phyloP scores from a whole-genome alignment of 2,329 filamentous ascomycete species.

The Pseudogymnoascus verrucosus region DNA sequence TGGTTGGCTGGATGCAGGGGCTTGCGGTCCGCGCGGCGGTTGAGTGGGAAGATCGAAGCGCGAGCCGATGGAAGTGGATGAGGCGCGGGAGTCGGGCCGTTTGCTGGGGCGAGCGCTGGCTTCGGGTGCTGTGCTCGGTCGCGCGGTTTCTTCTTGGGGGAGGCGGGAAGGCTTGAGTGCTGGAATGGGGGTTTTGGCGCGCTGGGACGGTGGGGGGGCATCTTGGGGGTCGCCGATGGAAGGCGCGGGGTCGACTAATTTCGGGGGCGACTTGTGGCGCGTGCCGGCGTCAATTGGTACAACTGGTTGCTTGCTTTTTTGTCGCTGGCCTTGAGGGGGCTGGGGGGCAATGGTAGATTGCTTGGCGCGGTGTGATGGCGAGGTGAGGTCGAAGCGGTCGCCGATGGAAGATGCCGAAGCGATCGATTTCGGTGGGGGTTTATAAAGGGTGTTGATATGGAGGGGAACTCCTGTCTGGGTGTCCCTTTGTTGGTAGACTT shows the following conservation, averaged over 20 bases:
- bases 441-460: too few species aligned
- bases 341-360: too few species aligned
- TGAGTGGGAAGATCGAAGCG: background rate
- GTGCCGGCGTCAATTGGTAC: background rate
- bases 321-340: background rate
- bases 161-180: background rate
- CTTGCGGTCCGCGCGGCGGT: too few species aligned
- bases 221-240: background rate
- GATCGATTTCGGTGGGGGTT: too few species aligned
- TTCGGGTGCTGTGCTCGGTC: background rate
- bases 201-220: background rate
- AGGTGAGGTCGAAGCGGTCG: background rate
- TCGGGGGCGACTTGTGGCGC: background rate
- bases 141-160: background rate
- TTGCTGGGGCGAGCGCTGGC: background rate
- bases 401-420: too few species aligned
- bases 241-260: background rate
- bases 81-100: background rate
- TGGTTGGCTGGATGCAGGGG: background rate
- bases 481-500: too few species aligned
- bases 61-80: background rate
- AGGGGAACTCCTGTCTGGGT: too few species aligned
- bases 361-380: background rate
- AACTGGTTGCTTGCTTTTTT: background rate
- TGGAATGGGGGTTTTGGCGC: background rate